A percentile compares a stretch with the other conserved stretches of the same genome.
phyloP scores from a whole-genome alignment of 208 protist species.

The Trypanosoma cruzi region DNA sequence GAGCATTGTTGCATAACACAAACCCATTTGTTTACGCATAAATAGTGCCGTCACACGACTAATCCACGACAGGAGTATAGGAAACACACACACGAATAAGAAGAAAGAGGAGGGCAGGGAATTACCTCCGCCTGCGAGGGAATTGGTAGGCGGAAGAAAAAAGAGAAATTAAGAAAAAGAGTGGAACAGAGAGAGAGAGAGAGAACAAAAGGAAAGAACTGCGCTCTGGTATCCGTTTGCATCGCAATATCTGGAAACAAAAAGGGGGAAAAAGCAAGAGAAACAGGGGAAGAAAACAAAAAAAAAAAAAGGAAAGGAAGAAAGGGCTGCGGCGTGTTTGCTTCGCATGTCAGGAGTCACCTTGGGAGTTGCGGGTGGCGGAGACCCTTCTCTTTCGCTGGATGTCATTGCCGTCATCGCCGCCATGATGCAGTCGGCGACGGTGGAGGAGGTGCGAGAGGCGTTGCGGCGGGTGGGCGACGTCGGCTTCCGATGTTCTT shows the following conservation, averaged over 20 bases:
- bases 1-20: background rate
- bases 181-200: background rate
- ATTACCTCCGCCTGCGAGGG: background rate
- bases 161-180: too few relatives aligned
- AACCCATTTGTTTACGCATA: background rate
- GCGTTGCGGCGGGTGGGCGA: conserved; percentile 30
- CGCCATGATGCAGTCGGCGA: conserved; percentile 51
- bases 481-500: background rate
- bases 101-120: background rate
- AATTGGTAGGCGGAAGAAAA: background rate
- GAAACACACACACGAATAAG: background rate
- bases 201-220: conserved; percentile 7
- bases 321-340: too few relatives aligned
- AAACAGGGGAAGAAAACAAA: background rate
- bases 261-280: background rate
- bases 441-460: conserved; percentile 48
- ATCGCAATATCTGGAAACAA: background rate
- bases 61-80: background rate
- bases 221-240: background rate
- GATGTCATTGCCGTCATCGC: conserved; percentile 65
- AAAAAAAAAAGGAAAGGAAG: conserved; percentile 5
- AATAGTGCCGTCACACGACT: background rate
- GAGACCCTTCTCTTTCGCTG: conserved; percentile 34
- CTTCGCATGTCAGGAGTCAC: background rate
- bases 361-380: background rate